Evolutionary conservation across 2,329 filamentous ascomycete species (phyloP), one percentile per base, ranked within the genome.

Genomic region (Ceratocystis eucalypticola): DNA sequence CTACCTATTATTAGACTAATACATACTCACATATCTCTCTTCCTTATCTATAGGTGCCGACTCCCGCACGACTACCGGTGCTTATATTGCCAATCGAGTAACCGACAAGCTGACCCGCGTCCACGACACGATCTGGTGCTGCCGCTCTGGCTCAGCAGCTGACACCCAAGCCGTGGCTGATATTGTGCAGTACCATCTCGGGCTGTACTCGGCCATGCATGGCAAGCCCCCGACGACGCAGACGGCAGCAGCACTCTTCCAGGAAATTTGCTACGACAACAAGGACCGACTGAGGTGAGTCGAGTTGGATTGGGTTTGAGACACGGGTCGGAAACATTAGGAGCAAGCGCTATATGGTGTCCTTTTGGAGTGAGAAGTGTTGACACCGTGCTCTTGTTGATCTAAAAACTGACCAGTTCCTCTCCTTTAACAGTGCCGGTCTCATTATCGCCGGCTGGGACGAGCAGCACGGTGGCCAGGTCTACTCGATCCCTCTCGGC

Each of bases 381-480:
- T 15, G 10, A 12, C 37, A 41, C 37, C 1, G 1, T 41, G 10
- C 37, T 41, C 3, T 41, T 41, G 37, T 41, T 41, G 37, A 57
- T 37, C 15, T 17, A 33, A 59, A 17, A 8, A n/a, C 28, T 59
- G 17, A 59, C 55, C 6, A 37, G 17, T 17, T 30, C 5, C 6
- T 33, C 7, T 59, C 7, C 12, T 59, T 10, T 30, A n/a, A 66
- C 71, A 96, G 93, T 72, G 94, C 94, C 62, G 94, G 94, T 64
- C 88, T 99, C 74, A 97, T 99, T 75, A 96, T 99, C 74, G 94
- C 93, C n/a, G 94, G 94, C 69, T 97, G 92, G 84, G 94, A 99
- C 76, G 87, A 90, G 74, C 86, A 91, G 74, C 91, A 96, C 76
- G 94, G 94, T 71, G 94, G 94, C 62, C 92, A 97, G 76, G 93